A percentile compares a stretch with the other conserved stretches of the same genome.
phyloP scores from a whole-genome alignment of 768 basidiomycete genomes.

The Suillus subaureus region DNA sequence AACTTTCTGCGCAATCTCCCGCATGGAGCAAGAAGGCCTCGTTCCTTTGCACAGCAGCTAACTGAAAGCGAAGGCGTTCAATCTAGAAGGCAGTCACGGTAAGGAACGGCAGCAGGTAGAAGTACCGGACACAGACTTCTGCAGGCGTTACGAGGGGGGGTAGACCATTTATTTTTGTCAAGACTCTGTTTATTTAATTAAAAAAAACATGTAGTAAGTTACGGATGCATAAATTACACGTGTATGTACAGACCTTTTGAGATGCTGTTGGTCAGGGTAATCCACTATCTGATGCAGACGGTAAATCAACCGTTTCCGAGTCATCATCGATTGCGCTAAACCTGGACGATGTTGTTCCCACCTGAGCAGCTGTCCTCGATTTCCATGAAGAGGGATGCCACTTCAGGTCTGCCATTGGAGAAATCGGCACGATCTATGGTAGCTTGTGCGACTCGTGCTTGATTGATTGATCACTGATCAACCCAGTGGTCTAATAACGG shows the following conservation, averaged over 20 bases:
- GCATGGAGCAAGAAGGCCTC: conserved; percentile 96
- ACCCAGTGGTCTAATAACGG: too few relatives aligned
- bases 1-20: conserved; percentile 97
- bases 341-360: conserved; percentile 26
- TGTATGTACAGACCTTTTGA: conserved; percentile 49
- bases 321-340: background rate
- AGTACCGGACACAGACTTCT: conserved; percentile 62
- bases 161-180: conserved; percentile 73
- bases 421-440: background rate
- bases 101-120: conserved; percentile 30
- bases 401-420: conserved; percentile 4
- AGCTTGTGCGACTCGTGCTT: background rate
- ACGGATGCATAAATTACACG: conserved; percentile 1
- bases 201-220: background rate
- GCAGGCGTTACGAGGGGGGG: conserved; percentile 93
- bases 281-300: conserved; percentile 54
- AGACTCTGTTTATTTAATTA: conserved; percentile 49
- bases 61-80: conserved; percentile 79
- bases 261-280: conserved; percentile 66
- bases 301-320: conserved; percentile 2
- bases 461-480: too few relatives aligned
- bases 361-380: conserved; percentile 75
- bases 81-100: conserved; percentile 47
- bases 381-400: conserved; percentile 88
- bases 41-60: conserved; percentile 78